These are phyloP conservation scores for Stromatinia cepivora DNA, from an alignment of 2,329 filamentous ascomycete species.

Conservation along the genomic window DNA sequence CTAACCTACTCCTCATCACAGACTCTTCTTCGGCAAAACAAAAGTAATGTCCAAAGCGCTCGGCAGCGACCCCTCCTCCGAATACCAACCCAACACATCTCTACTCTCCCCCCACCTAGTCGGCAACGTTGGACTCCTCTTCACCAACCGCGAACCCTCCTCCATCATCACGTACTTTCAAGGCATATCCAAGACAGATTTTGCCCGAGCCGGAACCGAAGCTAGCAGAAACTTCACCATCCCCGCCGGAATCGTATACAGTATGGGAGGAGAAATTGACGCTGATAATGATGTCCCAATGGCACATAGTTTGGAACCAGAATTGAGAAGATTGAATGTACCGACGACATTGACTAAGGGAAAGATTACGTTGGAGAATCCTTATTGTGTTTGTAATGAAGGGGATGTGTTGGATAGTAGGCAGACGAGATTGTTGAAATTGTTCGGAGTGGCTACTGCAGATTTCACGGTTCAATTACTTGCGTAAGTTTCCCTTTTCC, in stretches of 20 bases:
- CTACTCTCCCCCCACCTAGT: slow-evolving; percentile 66
- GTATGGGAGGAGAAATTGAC: slow-evolving; percentile 76
- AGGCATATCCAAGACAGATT: slow-evolving; percentile 75
- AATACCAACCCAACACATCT: slow-evolving; percentile 77
- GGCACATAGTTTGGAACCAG: slow-evolving; percentile 86
- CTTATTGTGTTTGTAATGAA: slow-evolving; percentile 68
- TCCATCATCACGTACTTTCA: slow-evolving; percentile 73
- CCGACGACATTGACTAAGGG: slow-evolving; percentile 88
- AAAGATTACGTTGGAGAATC: slow-evolving; percentile 68
- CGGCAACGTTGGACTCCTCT: slow-evolving; percentile 86
- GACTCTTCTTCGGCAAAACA: slow-evolving; percentile 98
- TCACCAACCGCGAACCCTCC: slow-evolving; percentile 73
- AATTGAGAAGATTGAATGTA: slow-evolving; percentile 83
- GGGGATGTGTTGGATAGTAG: slow-evolving; percentile 84
- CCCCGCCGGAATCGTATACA: slow-evolving; percentile 79
- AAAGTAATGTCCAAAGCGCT: slow-evolving; percentile 98
- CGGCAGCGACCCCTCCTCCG: slow-evolving; percentile 73
- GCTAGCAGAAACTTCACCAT: slow-evolving; percentile 77
- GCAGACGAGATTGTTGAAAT: slow-evolving; percentile 90
- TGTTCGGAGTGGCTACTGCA: slow-evolving; percentile 86
- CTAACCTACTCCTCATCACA: slow-evolving; percentile 42
- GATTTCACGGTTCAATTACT: slow-evolving; percentile 83
- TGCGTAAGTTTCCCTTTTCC: slow-evolving; percentile 56
- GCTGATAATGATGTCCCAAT: slow-evolving; percentile 81
- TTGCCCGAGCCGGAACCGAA: slow-evolving; percentile 79